These are phyloP conservation scores for Aristolochia fimbriata DNA, from an alignment of 164 flowering plant species.

Conservation along the genomic window DNA sequence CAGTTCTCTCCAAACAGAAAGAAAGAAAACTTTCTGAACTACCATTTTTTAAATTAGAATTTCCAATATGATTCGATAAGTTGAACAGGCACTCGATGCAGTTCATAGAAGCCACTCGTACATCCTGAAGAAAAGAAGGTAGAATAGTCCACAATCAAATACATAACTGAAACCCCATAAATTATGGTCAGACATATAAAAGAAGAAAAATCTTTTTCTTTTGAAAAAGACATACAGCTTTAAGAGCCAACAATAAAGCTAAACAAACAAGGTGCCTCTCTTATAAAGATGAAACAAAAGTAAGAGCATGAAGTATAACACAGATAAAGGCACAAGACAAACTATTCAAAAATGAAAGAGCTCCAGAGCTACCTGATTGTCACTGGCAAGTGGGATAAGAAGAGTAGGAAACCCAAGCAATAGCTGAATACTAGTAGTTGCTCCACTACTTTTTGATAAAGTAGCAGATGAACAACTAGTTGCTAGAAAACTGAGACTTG, in stretches of 20 bases:
- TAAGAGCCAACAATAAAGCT: too few relatives aligned
- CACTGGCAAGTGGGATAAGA: slow-evolving; percentile 68
- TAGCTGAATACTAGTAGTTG: slow-evolving; percentile 16
- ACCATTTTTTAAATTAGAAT: slow-evolving; percentile 45
- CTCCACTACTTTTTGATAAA: slow-evolving; percentile 22
- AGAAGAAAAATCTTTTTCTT: neutral
- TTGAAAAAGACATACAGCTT: too few relatives aligned
- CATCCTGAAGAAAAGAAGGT: slow-evolving; percentile 29
- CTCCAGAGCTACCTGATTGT: slow-evolving; percentile 40
- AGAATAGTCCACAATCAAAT: too few relatives aligned
- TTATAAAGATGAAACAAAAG: neutral
- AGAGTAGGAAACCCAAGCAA: slow-evolving; percentile 55
- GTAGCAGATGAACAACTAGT: slow-evolving; percentile 31
- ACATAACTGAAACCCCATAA: neutral
- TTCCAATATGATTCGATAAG: slow-evolving; percentile 26
- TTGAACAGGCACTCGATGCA: slow-evolving; percentile 49
- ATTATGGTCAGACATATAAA: neutral
- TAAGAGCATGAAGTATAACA: neutral
- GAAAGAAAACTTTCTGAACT: slow-evolving; percentile 1
- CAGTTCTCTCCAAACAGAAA: neutral
- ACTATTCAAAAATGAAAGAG: neutral
- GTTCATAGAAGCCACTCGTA: slow-evolving; percentile 54
- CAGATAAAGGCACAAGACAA: neutral
- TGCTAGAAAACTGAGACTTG: slow-evolving; percentile 53
- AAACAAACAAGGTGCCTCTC: too few relatives aligned